Conservation (phyloP, 495 filamentous ascomycete species). For the Neurospora sp. region DNA sequence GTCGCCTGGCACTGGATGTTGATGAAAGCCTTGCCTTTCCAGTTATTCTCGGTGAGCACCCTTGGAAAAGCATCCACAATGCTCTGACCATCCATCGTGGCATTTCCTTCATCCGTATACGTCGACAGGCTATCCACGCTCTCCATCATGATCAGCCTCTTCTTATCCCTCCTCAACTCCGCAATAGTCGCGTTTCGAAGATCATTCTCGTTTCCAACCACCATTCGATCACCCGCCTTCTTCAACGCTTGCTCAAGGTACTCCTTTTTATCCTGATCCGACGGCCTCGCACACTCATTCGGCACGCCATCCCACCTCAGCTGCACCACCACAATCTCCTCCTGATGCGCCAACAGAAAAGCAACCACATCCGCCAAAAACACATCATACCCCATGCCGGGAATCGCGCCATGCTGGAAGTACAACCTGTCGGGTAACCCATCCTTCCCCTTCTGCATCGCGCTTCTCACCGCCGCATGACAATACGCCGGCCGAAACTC, state of each 20-base stretch:
- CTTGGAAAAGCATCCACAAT: constrained; percentile 34
- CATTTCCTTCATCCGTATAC: constrained; percentile 42
- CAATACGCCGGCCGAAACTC: constrained; percentile 45
- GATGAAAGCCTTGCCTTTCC: constrained; percentile 31
- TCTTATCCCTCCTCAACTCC: constrained; percentile 29
- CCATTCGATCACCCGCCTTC: constrained; percentile 18
- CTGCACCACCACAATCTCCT: constrained; percentile 43
- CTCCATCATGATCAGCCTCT: constrained; percentile 38
- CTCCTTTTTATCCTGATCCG: constrained; percentile 30
- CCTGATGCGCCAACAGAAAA: constrained; percentile 33
- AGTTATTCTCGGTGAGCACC: constrained; percentile 25
- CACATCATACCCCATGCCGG: constrained; percentile 40
- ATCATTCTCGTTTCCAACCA: constrained; percentile 25
- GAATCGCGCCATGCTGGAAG: constrained; percentile 45
- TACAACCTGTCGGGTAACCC: constrained; percentile 35
- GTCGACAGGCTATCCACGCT: constrained; percentile 36
- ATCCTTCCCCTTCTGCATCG: constrained; percentile 8
- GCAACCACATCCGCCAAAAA: constrained; percentile 35
- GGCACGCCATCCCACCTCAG: constrained; percentile 46
- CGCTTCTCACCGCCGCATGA: constrained; percentile 25
- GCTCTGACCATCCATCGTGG: constrained; percentile 36
- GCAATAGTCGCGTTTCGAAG: constrained; percentile 26
- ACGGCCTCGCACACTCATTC: constrained; percentile 32
- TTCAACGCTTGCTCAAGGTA: constrained; percentile 30
- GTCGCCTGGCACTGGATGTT: constrained; percentile 48